These are phyloP conservation scores for Chlamydomonas applanata DNA, from an alignment of 139 green algal genomes.

Conservation along the genomic window DNA sequence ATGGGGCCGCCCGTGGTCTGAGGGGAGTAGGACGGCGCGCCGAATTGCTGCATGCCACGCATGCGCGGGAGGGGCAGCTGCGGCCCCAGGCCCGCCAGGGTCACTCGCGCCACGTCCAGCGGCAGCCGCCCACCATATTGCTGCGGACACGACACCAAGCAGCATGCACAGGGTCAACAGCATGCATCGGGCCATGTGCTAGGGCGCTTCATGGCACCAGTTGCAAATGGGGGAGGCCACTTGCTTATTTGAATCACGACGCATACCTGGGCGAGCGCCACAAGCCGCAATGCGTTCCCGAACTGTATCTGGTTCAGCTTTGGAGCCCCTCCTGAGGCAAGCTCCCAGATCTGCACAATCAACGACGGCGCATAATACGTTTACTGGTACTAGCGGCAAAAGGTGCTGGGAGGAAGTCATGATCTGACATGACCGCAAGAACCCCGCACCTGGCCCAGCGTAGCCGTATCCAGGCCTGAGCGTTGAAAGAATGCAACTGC, in stretches of 20 bases:
- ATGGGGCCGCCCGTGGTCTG: conserved; percentile 7
- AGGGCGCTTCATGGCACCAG: no score
- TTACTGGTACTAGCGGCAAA: neutral
- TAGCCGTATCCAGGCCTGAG: conserved; percentile 60
- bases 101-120: conserved; percentile 46
- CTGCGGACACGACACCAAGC: conserved; percentile 26
- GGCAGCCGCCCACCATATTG: conserved; percentile 38
- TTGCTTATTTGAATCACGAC: no score
- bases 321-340: conserved; percentile 64
- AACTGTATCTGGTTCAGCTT: conserved; percentile 79
- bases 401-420: neutral
- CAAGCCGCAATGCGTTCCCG: conserved; percentile 72
- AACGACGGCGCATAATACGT: neutral
- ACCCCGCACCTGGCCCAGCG: conserved; percentile 71
- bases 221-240: no score
- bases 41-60: conserved; percentile 35
- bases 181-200: no score
- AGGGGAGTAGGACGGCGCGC: neutral
- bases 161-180: no score
- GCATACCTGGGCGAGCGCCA: conserved; percentile 73
- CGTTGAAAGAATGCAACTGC: conserved; percentile 82
- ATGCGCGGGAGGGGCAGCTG: conserved; percentile 54
- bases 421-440: neutral
- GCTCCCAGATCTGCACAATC: conserved; percentile 76
- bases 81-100: conserved; percentile 58